Percentiles rank a stretch among this genome's conserved stretches.
Evolutionary conservation across 208 protist genomes (phyloP).

Genomic region (Crithidia thermophila): DNA sequence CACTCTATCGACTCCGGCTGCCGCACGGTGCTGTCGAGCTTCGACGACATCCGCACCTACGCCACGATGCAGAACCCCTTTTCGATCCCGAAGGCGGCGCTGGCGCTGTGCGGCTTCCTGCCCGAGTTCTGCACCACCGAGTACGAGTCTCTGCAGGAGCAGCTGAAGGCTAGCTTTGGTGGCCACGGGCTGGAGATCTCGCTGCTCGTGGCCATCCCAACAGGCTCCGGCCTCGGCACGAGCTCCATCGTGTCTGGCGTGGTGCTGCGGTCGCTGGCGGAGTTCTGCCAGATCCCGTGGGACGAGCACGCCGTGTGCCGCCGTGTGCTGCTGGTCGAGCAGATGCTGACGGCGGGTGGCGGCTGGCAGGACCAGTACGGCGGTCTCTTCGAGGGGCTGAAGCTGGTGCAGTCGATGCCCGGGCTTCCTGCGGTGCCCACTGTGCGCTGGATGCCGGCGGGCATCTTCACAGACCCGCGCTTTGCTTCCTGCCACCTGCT

Average conservation of each 20-base stretch:
- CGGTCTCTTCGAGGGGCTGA: conserved; percentile 51
- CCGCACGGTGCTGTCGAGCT: conserved; percentile 28
- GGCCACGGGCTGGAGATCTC: conserved; percentile 59
- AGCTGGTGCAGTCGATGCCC: conserved; percentile 42
- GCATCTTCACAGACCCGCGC: conserved; percentile 39
- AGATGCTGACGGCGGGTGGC: conserved; percentile 70
- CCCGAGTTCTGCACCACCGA: conserved; percentile 37
- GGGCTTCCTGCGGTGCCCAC: conserved; percentile 35
- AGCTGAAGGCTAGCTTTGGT: conserved; percentile 35
- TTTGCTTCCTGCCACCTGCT: conserved; percentile 48
- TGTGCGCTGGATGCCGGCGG: conserved; percentile 49
- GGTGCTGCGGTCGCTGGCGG: conserved; percentile 43
- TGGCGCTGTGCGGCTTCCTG: conserved; percentile 58
- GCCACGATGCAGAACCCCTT: conserved; percentile 44
- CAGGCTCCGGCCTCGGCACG: conserved; percentile 69
- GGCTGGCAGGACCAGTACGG: conserved; percentile 79
- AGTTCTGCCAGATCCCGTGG: conserved; percentile 52
- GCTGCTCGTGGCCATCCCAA: conserved; percentile 52
- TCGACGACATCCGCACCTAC: conserved; percentile 50
- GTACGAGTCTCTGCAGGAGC: conserved; percentile 40
- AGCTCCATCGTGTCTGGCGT: conserved; percentile 65
- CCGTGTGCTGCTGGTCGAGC: conserved; percentile 62
- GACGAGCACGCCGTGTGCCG: conserved; percentile 43
- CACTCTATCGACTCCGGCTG: conserved; percentile 49
- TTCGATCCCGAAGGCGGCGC: conserved; percentile 65